These are phyloP conservation scores for Cyberlindnera amylophila DNA, from an alignment of 805 yeast species.

Conservation along the genomic window DNA sequence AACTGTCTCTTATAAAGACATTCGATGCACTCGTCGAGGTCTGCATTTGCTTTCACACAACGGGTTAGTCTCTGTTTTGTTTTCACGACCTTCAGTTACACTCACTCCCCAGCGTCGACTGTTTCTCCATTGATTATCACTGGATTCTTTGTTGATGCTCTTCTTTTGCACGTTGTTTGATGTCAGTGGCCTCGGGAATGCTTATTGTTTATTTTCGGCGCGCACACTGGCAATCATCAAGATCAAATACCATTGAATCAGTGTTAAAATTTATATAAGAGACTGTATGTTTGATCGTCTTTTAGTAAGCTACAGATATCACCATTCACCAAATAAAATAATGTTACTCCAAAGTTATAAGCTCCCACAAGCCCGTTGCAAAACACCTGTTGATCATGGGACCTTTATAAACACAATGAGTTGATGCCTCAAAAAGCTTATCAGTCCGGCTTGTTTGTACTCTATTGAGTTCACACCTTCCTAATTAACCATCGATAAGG, in stretches of 20 bases:
- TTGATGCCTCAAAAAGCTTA: no score
- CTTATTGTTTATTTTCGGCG: neutral
- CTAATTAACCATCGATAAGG: no score
- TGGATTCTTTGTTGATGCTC: neutral
- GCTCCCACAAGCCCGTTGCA: no score
- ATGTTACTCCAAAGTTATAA: neutral
- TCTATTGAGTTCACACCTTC: no score
- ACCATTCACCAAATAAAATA: neutral
- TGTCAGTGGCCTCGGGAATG: neutral
- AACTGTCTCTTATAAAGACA: slow-evolving; percentile 59
- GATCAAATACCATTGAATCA: no score
- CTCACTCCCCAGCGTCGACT: neutral
- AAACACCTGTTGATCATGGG: no score
- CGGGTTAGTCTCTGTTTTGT: neutral
- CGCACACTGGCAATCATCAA: neutral
- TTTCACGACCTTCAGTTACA: neutral
- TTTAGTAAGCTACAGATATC: neutral
- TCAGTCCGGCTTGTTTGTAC: no score
- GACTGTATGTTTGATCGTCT: no score
- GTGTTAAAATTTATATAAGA: no score
- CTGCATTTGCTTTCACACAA: slow-evolving; percentile 24
- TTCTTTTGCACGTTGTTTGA: no score
- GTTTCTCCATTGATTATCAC: neutral
- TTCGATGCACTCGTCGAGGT: slow-evolving; percentile 70
- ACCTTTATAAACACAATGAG: no score